These are phyloP conservation scores for Quercus wislizeni DNA, from an alignment of 306 rosid genomes.

Conservation along the genomic window DNA sequence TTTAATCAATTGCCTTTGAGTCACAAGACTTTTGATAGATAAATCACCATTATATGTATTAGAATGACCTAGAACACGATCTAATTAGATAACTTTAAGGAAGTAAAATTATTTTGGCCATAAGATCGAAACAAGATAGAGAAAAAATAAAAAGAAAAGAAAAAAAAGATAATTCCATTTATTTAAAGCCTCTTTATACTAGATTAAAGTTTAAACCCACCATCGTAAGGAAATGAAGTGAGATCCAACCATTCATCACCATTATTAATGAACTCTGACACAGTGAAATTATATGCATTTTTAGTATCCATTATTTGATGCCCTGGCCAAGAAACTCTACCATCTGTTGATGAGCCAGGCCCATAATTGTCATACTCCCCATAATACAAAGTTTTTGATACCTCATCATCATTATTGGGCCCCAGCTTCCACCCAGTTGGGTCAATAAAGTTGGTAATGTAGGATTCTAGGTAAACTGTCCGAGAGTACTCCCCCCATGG, in stretches of 20 bases:
- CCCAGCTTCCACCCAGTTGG: slow-evolving; percentile 59
- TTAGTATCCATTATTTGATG: slow-evolving; percentile 53
- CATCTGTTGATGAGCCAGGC: slow-evolving; percentile 56
- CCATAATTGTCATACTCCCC: slow-evolving; percentile 73
- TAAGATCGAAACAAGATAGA: too few relatives aligned
- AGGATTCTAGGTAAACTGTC: slow-evolving; percentile 53
- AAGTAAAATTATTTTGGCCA: too few relatives aligned
- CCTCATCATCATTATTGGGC: slow-evolving; percentile 28
- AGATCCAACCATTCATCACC: slow-evolving; percentile 71
- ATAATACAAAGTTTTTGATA: slow-evolving; percentile 50
- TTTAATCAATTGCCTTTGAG: too few relatives aligned
- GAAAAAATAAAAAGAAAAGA: too few relatives aligned
- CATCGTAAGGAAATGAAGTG: slow-evolving; percentile 74
- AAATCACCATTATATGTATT: too few relatives aligned
- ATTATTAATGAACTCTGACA: slow-evolving; percentile 42
- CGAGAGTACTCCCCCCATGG: slow-evolving; percentile 68
- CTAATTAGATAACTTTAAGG: too few relatives aligned
- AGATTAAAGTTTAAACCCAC: slow-evolving; percentile 28
- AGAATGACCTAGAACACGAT: too few relatives aligned
- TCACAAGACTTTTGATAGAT: too few relatives aligned
- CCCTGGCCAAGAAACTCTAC: slow-evolving; percentile 59
- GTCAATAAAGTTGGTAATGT: slow-evolving; percentile 55
- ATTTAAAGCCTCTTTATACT: too few relatives aligned
- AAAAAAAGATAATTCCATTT: too few relatives aligned
- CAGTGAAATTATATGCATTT: slow-evolving; percentile 59